phyloP scores from a whole-genome alignment of 345 rosid genomes.

The Microcos paniculata region DNA sequence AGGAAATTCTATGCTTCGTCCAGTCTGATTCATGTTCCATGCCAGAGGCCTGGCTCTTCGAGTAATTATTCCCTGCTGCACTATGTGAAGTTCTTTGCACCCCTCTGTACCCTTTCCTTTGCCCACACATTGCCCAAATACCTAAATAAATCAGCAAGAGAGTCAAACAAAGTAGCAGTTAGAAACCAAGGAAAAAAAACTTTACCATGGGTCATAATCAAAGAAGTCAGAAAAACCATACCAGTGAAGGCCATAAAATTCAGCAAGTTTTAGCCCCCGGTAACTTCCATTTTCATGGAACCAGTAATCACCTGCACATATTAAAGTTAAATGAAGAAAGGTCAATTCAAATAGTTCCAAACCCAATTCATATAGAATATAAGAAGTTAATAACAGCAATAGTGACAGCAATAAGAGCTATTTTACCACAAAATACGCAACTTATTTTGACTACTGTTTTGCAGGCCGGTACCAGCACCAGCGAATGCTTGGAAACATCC shows the following conservation, averaged over 20 bases:
- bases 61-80: conserved; percentile 21
- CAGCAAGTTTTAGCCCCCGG: conserved; percentile 56
- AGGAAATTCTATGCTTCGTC: conserved; percentile 49
- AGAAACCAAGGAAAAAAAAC: background rate
- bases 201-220: background rate
- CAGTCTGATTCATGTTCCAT: conserved; percentile 81
- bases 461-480: conserved; percentile 5
- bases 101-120: conserved; percentile 31
- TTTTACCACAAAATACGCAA: background rate
- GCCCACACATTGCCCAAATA: conserved; percentile 53
- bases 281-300: conserved; percentile 58
- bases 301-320: conserved; percentile 25
- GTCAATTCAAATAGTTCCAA: background rate
- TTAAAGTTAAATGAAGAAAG: conserved; percentile 2
- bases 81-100: conserved; percentile 28
- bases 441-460: background rate
- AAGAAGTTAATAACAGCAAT: background rate
- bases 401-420: background rate
- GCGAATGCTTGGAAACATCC: background rate
- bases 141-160: conserved; percentile 23
- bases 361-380: background rate
- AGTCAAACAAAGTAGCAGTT: background rate
- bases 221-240: conserved; percentile 18
- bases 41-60: conserved; percentile 42
- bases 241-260: conserved; percentile 52